Base-by-base conservation (phyloP, 805 yeast species). In the Kregervanrija pseudodelftensis region DNA sequence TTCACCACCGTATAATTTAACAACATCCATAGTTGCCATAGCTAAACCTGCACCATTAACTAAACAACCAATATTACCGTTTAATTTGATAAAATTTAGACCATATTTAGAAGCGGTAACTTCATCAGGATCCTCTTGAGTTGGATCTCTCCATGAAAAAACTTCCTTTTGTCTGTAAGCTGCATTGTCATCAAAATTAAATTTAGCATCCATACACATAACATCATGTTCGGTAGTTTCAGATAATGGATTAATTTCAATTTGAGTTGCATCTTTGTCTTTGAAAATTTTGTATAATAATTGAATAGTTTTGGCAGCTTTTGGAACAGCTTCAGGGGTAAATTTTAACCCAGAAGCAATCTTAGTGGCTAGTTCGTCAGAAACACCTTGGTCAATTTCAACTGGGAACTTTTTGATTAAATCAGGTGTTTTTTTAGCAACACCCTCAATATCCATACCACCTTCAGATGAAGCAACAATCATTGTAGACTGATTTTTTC, bases 21-120 rank as follows among this genome's bases (percentile, higher is more conserved):
- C 88, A 67, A 95, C 95, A 71, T 93, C 99, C 97, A 93, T 90
- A 55, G 99, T 93, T 59, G 99, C 99, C 99, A 93, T 93, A 61
- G 99, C 99, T 66, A 93, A 79, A 69, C 99, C 99, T 48, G 99
- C 99, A 76, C 99, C 99, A 70, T 93, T 93, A 67, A 93, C 99
- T 52, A 93, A 77, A 76, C 96, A 91, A 60, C 99, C 99, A 64
- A 93, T 91, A 77, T 89, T 87, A 70, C 99, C 99, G 64, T 91
- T 95, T 65, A 93, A 82, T 75, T 93, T 93, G 74, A 93, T 95
- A 69, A 91, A 93, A 76, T 93, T 93, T 63, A 93, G 79, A 60
- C 89, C 93, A 62, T 80, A 84, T 68, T 87, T 71, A 60, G 93
- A 74, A 51, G 99, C 99, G 67, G 78, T 83, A 57, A 88, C 88